phyloP scores from a whole-genome alignment of 345 rosid genomes.

The Populus pruinosa region DNA sequence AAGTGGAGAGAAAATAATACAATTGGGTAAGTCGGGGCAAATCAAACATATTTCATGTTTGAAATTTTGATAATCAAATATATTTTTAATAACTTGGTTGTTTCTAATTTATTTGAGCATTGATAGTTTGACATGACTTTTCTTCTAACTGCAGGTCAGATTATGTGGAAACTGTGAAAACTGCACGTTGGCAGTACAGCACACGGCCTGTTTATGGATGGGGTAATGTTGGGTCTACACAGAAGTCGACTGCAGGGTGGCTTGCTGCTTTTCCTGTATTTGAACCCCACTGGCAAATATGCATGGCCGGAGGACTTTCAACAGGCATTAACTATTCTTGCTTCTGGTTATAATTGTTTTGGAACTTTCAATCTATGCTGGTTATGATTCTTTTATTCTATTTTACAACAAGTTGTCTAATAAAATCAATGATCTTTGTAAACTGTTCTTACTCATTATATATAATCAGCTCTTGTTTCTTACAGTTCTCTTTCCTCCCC shows the following conservation, averaged over 20 bases:
- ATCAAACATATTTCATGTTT: background rate
- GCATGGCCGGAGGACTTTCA: conserved; percentile 98
- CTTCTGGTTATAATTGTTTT: conserved; percentile 16
- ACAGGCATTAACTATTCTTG: conserved; percentile 50
- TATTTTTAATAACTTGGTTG: background rate
- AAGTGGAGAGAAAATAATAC: no score
- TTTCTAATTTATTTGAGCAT: background rate
- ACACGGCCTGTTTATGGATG: conserved; percentile 91
- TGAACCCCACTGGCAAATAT: conserved; percentile 99
- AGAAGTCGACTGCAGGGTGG: conserved; percentile 97
- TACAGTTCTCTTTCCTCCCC: background rate
- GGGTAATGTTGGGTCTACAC: conserved; percentile 77
- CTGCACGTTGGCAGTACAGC: conserved; percentile 92
- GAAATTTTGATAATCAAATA: background rate
- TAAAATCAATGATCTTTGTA: no score
- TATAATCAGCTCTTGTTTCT: background rate
- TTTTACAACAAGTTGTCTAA: no score
- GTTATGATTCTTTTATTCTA: no score
- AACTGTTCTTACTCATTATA: no score
- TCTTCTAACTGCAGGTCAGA: conserved; percentile 53
- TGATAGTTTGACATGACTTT: conserved; percentile 8
- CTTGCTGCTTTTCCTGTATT: conserved; percentile 93
- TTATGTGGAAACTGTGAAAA: conserved; percentile 61
- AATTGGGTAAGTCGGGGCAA: no score
- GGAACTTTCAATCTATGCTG: background rate